Conservation (phyloP, 345 rosid genomes). For the Populus euphratica region DNA sequence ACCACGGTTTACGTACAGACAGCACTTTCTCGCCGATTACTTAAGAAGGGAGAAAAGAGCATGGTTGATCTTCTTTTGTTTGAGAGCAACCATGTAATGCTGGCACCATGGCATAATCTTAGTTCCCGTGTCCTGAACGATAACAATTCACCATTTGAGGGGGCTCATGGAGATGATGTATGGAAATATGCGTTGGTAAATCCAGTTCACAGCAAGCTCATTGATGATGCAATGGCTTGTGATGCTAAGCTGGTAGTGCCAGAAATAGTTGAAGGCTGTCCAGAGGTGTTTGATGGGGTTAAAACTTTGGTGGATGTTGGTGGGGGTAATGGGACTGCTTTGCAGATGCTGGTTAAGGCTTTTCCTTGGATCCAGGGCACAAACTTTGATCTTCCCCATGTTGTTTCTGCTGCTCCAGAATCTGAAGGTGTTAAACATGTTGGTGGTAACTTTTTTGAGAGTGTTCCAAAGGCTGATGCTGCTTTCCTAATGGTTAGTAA, state of each 20-base stretch:
- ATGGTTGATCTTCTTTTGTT: slow-evolving; percentile 41
- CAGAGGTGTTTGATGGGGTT: slow-evolving; percentile 50
- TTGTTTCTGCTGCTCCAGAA: slow-evolving; percentile 33
- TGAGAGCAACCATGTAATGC: slow-evolving; percentile 46
- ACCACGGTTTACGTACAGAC: slow-evolving; percentile 38
- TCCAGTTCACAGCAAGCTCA: slow-evolving; percentile 31
- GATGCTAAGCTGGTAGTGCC: slow-evolving; percentile 40
- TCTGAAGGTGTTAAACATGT: not conserved
- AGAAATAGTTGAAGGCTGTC: slow-evolving; percentile 36
- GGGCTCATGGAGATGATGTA: slow-evolving; percentile 46
- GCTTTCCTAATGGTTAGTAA: slow-evolving; percentile 48
- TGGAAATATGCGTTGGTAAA: slow-evolving; percentile 47
- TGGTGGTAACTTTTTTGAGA: slow-evolving; percentile 8
- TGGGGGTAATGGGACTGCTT: slow-evolving; percentile 59
- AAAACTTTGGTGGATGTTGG: slow-evolving; percentile 64
- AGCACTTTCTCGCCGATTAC: slow-evolving; percentile 56
- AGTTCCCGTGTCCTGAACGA: slow-evolving; percentile 33
- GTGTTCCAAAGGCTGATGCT: slow-evolving; percentile 46
- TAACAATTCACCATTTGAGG: slow-evolving; percentile 37
- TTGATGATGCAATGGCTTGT: slow-evolving; percentile 68
- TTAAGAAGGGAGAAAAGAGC: slow-evolving; percentile 35
- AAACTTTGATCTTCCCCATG: slow-evolving; percentile 79
- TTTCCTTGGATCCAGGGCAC: slow-evolving; percentile 57
- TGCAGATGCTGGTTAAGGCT: slow-evolving; percentile 48
- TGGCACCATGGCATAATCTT: slow-evolving; percentile 57